Percentiles rank a stretch among this genome's conserved stretches.
phyloP scores from a whole-genome alignment of 1,139 yeast species.

The Taiozyma sp. region DNA sequence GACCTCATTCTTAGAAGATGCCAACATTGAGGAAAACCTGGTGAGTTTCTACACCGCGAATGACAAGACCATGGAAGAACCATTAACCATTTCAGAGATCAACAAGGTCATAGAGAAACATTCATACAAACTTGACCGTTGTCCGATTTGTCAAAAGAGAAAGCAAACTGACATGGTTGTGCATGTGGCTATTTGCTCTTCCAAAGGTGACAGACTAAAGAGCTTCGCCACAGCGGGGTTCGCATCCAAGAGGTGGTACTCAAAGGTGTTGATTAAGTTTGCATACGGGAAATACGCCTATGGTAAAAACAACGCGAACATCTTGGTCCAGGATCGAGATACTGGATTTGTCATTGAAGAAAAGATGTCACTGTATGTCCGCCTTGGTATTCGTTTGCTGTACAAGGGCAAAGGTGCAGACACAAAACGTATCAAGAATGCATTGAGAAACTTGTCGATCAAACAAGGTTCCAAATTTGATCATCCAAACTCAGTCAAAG shows the following conservation, averaged over 20 bases:
- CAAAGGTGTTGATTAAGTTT: slow-evolving; percentile 72
- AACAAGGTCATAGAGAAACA: slow-evolving; percentile 36
- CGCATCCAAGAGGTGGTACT: slow-evolving; percentile 87
- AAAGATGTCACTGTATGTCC: slow-evolving; percentile 83
- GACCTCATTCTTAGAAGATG: slow-evolving; percentile 20
- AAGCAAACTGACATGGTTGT: slow-evolving; percentile 65
- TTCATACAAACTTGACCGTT: slow-evolving; percentile 28
- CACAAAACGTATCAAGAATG: slow-evolving; percentile 46
- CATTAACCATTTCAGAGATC: slow-evolving; percentile 44
- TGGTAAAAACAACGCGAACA: slow-evolving; percentile 91
- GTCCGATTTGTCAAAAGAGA: slow-evolving; percentile 73
- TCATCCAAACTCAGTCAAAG: slow-evolving; percentile 53
- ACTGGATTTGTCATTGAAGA: slow-evolving; percentile 89
- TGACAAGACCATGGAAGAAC: slow-evolving; percentile 18
- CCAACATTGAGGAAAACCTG: slow-evolving; percentile 18
- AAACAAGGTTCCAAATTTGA: slow-evolving; percentile 88
- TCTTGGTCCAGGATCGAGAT: slow-evolving; percentile 83
- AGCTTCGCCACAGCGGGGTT: slow-evolving; percentile 74
- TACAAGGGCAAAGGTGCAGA: slow-evolving; percentile 71
- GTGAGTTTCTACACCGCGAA: slow-evolving; percentile 12
- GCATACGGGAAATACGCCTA: slow-evolving; percentile 84
- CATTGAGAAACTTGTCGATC: slow-evolving; percentile 60
- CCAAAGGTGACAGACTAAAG: slow-evolving; percentile 67
- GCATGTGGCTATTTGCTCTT: slow-evolving; percentile 84
- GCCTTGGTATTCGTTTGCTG: slow-evolving; percentile 78